Percentiles rank a stretch among this genome's conserved stretches.
Conservation (phyloP, 2,329 filamentous ascomycete species). For the Beauveria varroae region DNA sequence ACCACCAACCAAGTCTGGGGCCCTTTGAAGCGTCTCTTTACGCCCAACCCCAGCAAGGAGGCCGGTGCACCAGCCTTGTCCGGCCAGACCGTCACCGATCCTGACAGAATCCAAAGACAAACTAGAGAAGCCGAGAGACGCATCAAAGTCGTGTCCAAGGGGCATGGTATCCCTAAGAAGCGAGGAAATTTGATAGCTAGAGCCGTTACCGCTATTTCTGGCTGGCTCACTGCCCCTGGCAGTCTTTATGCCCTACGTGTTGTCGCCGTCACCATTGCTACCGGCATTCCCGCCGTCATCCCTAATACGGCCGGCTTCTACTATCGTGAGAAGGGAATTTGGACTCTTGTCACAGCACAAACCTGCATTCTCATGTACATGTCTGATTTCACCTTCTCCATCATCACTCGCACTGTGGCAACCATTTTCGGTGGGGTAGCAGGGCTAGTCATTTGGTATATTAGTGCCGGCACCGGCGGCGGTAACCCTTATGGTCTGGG, state of each 20-base stretch:
- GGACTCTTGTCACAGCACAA: slow-evolving; percentile 45
- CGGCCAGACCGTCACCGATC: slow-evolving; percentile 18
- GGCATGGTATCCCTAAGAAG: background rate
- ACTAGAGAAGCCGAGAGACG: slow-evolving; percentile 1
- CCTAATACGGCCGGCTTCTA: slow-evolving; percentile 39
- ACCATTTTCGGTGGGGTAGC: slow-evolving; percentile 40
- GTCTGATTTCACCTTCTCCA: slow-evolving; percentile 41
- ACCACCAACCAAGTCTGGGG: slow-evolving; percentile 33
- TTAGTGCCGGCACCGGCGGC: slow-evolving; percentile 37
- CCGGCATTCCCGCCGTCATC: slow-evolving; percentile 33
- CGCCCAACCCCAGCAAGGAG: slow-evolving; percentile 18
- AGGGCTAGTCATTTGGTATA: slow-evolving; percentile 43
- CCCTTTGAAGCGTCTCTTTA: slow-evolving; percentile 31
- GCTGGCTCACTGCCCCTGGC: slow-evolving; percentile 34
- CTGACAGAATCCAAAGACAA: slow-evolving; percentile 4
- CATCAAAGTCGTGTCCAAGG: slow-evolving; percentile 4
- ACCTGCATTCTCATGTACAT: slow-evolving; percentile 40
- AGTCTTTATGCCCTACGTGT: slow-evolving; percentile 41
- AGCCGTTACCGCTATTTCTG: slow-evolving; percentile 23
- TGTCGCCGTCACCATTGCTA: slow-evolving; percentile 38
- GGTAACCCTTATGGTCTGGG: slow-evolving; percentile 44
- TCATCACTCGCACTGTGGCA: slow-evolving; percentile 32
- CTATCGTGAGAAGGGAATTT: slow-evolving; percentile 44
- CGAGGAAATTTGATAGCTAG: slow-evolving; percentile 17
- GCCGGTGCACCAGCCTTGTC: slow-evolving; percentile 17